Evolutionary conservation across 2,329 filamentous ascomycete species (phyloP).

Genomic region (Apiospora phragmitis): DNA sequence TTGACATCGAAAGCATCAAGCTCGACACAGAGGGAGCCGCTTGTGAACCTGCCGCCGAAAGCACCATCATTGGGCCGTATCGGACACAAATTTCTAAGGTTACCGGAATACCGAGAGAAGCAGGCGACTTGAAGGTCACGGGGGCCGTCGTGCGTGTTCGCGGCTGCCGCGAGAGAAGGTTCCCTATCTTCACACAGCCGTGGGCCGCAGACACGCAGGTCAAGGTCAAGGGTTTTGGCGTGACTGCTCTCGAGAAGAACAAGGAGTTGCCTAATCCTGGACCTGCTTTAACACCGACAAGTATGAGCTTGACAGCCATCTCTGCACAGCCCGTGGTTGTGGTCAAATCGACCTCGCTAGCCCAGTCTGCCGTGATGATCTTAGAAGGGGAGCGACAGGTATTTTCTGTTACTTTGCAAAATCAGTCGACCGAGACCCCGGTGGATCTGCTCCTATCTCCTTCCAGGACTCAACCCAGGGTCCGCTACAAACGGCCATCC

Average conservation of each 20-base stretch:
- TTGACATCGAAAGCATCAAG: constrained; percentile 81
- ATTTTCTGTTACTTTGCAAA: constrained; percentile 80
- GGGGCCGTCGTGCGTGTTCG: constrained; percentile 79
- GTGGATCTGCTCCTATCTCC: constrained; percentile 83
- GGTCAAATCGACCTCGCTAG: constrained; percentile 74
- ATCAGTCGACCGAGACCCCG: constrained; percentile 68
- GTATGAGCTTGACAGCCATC: constrained; percentile 72
- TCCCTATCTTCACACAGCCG: constrained; percentile 76
- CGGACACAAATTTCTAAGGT: constrained; percentile 78
- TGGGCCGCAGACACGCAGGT: constrained; percentile 71
- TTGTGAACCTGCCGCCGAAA: constrained; percentile 67
- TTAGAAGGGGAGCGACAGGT: constrained; percentile 82
- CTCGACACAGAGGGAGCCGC: constrained; percentile 73
- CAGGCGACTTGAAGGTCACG: constrained; percentile 71
- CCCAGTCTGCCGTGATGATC: constrained; percentile 87
- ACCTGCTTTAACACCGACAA: constrained; percentile 47
- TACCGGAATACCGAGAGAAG: constrained; percentile 63
- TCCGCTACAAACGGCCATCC: constrained; percentile 72
- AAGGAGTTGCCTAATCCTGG: constrained; percentile 40
- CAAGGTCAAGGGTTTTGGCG: constrained; percentile 77
- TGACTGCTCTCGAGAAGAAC: constrained; percentile 55
- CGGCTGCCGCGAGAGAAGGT: constrained; percentile 79
- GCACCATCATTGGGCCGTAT: constrained; percentile 74
- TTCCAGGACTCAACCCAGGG: constrained; percentile 86
- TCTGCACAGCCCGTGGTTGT: constrained; percentile 74